Base-by-base conservation (phyloP, 2,329 filamentous ascomycete genomes). In the Chrysosporium keratinophilum region DNA sequence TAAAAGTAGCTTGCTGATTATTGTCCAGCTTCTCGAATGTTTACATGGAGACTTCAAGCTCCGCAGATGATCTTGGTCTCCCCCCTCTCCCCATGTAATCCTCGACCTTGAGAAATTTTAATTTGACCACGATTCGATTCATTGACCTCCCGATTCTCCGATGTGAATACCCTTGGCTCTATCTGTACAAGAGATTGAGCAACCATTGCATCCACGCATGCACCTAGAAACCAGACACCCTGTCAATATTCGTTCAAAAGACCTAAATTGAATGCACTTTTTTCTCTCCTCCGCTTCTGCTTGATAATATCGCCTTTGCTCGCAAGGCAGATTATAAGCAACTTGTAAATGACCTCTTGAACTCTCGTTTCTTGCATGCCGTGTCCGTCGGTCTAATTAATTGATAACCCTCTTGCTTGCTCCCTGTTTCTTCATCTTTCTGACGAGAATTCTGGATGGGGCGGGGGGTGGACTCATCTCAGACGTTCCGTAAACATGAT, bases 21-120 rank as follows among this genome's bases (percentile, higher is more conserved):
- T 19, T 43, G 20, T 42, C 10, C 57, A 71, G 69, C 63, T 69
- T 33, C 59, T 69, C 52, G 66, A 69, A 12, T 71, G 68, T 56
- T 61, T 71, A 7, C 63, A 60, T 47, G 63, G 60, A 41, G 68
- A 71, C 57, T 60, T 56, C 47, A 65, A 69, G 51, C 63, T 65
- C 52, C 66, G 63, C 45, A 53, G 58, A 55, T 57, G 49, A 57
- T 33, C 15, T 50, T 7, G 3, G 28, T 17, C 37, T 20, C 12
- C 15, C 40, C 5, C 3, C 9, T 17, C 7, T 31, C 37, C 48
- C 34, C 59, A 73, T n/a, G 23, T 14, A n/a, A 2, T 39, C 35
- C 15, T 33, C 44, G 14, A 1, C 31, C 11, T 23, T 28, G 45
- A 39, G 20, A 17, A 39, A 5, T 43, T 53, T 15, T 33, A 12